A percentile compares a stretch with the other conserved stretches of the same genome.
Evolutionary conservation across 2,329 filamentous ascomycete genomes (phyloP).

Genomic region (Kalaharituber pfeilii): DNA sequence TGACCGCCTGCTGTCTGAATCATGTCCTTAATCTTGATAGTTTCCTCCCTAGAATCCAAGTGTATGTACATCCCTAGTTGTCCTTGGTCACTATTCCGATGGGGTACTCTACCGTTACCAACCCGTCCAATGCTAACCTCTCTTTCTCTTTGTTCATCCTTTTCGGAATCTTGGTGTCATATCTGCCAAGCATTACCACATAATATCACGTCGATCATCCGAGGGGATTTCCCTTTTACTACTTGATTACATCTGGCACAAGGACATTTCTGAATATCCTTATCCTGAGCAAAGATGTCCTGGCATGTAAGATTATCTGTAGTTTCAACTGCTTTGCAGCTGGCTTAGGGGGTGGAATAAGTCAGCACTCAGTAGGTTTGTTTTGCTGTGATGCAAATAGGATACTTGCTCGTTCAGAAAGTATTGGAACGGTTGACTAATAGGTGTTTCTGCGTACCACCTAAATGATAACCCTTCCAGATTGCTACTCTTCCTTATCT

Average conservation of each 20-base stretch:
- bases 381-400: constrained; percentile 70
- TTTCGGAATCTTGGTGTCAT: constrained; percentile 43
- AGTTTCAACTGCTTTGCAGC: constrained; percentile 71
- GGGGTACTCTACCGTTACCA: constrained; percentile 10
- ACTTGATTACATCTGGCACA: constrained; percentile 77
- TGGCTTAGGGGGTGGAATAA: constrained; percentile 72
- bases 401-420: no score
- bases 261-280: constrained; percentile 86
- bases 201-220: constrained; percentile 67
- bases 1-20: no score
- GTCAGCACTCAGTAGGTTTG: constrained; percentile 83
- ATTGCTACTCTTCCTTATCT: constrained; percentile 81
- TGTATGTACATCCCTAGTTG: background rate
- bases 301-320: constrained; percentile 56
- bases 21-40: background rate
- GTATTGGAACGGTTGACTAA: no score
- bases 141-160: constrained; percentile 15
- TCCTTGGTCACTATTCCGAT: background rate
- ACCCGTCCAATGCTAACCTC: constrained; percentile 14
- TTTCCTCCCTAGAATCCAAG: background rate
- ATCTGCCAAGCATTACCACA: constrained; percentile 85
- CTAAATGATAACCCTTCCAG: constrained; percentile 32
- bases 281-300: constrained; percentile 69
- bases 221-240: constrained; percentile 93
- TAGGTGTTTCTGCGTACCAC: background rate